phyloP scores from a whole-genome alignment of 2,329 filamentous ascomycete genomes.

The Epichloe scottii region DNA sequence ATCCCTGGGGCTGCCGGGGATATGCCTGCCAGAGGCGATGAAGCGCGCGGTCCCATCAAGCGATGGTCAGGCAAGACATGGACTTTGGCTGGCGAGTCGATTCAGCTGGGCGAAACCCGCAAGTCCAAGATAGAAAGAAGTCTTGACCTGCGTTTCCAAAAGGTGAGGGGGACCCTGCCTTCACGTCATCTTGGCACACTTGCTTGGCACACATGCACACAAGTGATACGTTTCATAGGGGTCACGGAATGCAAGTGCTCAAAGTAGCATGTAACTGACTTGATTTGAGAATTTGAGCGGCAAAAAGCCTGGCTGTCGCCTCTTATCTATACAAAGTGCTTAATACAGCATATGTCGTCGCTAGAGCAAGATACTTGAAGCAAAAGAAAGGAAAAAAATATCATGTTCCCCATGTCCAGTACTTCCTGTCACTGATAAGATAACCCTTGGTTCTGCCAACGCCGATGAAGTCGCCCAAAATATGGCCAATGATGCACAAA shows the following conservation, averaged over 20 bases:
- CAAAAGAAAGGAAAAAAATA: background rate
- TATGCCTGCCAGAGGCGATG: too few species aligned
- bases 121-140: too few species aligned
- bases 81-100: too few species aligned
- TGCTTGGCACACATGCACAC: background rate
- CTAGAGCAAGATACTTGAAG: background rate
- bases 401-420: background rate
- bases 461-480: background rate
- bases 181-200: too few species aligned
- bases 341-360: conserved; percentile 1
- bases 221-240: background rate
- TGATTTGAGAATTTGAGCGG: background rate
- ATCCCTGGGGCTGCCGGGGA: too few species aligned
- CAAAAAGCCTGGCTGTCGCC: conserved; percentile 4
- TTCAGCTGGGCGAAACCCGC: too few species aligned
- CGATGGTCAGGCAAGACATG: too few species aligned
- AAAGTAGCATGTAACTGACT: background rate
- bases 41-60: too few species aligned
- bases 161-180: background rate
- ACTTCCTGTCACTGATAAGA: background rate
- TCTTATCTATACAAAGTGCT: conserved; percentile 7
- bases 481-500: conserved; percentile 3
- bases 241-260: background rate
- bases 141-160: too few species aligned
- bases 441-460: conserved; percentile 2